These are phyloP conservation scores for Ilyonectria destructans DNA, from an alignment of 2,329 filamentous ascomycete species.

Conservation along the genomic window DNA sequence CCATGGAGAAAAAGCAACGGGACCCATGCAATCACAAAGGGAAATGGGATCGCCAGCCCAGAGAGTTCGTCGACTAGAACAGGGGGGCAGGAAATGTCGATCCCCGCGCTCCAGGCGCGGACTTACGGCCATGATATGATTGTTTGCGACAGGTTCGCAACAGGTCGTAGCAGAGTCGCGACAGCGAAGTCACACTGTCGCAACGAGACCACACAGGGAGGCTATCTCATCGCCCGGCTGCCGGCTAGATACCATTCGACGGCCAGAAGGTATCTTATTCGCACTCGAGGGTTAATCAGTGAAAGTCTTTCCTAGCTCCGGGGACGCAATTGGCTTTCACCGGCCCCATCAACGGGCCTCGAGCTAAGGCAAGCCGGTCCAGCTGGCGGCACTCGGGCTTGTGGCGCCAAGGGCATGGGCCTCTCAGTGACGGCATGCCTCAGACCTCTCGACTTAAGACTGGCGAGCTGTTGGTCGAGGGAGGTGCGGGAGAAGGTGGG, in stretches of 20 bases:
- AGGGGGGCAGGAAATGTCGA: constrained; percentile 6
- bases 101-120: constrained; percentile 7
- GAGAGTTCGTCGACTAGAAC: constrained; percentile 10
- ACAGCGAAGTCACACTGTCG: too few species aligned
- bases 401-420: constrained; percentile 36
- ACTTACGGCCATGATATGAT: not conserved
- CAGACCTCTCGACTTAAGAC: constrained; percentile 32
- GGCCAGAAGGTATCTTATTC: not conserved
- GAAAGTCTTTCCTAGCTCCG: constrained; percentile 21
- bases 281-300: constrained; percentile 8
- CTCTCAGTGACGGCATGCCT: constrained; percentile 45
- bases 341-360: constrained; percentile 29
- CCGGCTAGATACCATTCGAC: constrained; percentile 2
- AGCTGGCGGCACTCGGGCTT: constrained; percentile 43
- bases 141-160: not conserved
- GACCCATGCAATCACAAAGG: constrained; percentile 13
- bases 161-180: not conserved
- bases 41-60: constrained; percentile 27
- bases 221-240: not conserved
- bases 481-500: constrained; percentile 13
- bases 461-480: constrained; percentile 21
- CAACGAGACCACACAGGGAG: not conserved
- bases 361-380: constrained; percentile 30
- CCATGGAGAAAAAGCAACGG: constrained; percentile 23
- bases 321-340: constrained; percentile 26